Base-by-base conservation (phyloP, 768 basidiomycete genomes). In the Psilocybe sp. region DNA sequence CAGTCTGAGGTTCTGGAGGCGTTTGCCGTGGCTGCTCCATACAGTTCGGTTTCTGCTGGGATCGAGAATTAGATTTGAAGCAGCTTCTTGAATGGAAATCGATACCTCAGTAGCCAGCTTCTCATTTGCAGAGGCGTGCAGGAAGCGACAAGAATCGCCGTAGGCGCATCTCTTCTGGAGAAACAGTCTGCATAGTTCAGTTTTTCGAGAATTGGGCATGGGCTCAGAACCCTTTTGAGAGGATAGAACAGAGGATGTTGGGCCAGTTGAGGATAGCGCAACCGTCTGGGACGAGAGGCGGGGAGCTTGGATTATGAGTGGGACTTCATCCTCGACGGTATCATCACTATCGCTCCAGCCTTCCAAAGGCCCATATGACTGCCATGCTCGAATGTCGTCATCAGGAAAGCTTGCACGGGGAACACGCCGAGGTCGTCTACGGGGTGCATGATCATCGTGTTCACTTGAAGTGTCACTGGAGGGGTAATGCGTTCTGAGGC, bases 71-170 rank as follows among this genome's bases (percentile, higher is more conserved):
- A 28, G 23, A 28, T 28, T 4, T 3, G 7, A 28, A 28, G 7
- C 23, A 34, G 18, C 19, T 15, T 23, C 32, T 44, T 18, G 43
- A 37, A 20, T 34, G 15, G 32, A 35, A 36, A 32, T 19, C 35
- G 11, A 50, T 42, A 42, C 34, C 15, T 39, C 38, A 23, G 31
- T 33, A 11, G 23, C 60, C 44, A 69, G 58, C 46, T 69, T 56
- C 19, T 68, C 68, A 10, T 69, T 67, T 5, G 68, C 52, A 36
- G 69, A 64, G 8, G 61, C 60, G 54, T 74, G 72, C 11, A 60
- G 49, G 43, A 50, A 65, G 33, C 34, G 54, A 47, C 70, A 72
- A 3, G 50, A 36, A 48, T 65, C 61, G 7, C 66, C 67, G 15
- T 20, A 49, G 12, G 41, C 20, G 50, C 72, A 74, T 6, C 49